Percentiles rank a stretch among this genome's conserved stretches.
These are phyloP conservation scores for Citrus trifoliata DNA, from an alignment of 345 rosid species.

Conservation along the genomic window DNA sequence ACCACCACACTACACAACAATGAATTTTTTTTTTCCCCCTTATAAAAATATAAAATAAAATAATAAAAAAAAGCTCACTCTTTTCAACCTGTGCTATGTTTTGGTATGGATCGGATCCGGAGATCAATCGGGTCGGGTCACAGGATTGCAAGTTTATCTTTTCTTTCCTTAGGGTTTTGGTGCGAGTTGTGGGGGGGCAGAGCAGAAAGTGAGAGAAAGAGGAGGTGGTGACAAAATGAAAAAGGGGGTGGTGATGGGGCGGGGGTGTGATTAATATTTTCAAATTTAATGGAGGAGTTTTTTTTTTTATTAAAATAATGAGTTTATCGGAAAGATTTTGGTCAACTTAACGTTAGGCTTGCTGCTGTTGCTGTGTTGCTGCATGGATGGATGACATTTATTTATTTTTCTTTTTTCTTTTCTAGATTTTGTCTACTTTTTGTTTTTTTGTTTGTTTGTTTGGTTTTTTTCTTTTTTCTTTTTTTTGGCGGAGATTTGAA, in stretches of 20 bases:
- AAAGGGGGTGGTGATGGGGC: not conserved
- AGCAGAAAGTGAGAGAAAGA: not conserved
- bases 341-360: constrained; percentile 69
- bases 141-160: constrained; percentile 11
- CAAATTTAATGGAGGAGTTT: constrained; percentile 23
- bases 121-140: constrained; percentile 7
- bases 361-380: constrained; percentile 25
- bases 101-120: not conserved
- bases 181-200: not conserved
- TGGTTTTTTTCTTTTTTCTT: too few relatives aligned
- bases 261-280: not conserved
- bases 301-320: constrained; percentile 13
- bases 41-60: too few relatives aligned
- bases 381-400: constrained; percentile 52
- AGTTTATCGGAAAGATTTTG: constrained; percentile 23
- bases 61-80: not conserved
- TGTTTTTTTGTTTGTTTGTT: not conserved
- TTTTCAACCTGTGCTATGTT: too few relatives aligned
- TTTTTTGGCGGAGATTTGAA: too few relatives aligned
- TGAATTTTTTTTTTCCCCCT: too few relatives aligned
- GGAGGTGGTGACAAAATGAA: constrained; percentile 10
- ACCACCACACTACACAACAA: too few relatives aligned
- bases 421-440: not conserved
- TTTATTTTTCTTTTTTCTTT: not conserved
- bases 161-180: constrained; percentile 23